Conservation (phyloP, 257 asterid species). For the Striga asiatica region DNA sequence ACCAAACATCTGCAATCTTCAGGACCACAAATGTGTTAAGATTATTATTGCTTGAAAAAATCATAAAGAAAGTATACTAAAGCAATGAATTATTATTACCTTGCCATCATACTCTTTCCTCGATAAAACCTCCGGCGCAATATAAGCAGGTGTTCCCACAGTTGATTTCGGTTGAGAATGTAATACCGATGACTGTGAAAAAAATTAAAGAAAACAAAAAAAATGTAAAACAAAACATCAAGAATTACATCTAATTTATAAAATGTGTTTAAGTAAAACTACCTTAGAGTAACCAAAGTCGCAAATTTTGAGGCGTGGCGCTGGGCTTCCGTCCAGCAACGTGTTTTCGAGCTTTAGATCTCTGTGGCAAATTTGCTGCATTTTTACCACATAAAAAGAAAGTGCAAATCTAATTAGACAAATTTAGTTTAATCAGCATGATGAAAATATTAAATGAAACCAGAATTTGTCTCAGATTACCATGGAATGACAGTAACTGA, state of each 20-base stretch:
- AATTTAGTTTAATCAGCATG: too few relatives aligned
- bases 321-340: slow-evolving; percentile 56
- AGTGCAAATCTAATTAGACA: too few relatives aligned
- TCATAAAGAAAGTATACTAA: too few relatives aligned
- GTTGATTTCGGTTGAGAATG: slow-evolving; percentile 98
- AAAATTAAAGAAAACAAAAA: neutral
- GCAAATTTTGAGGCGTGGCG: slow-evolving; percentile 63
- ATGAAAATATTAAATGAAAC: neutral
- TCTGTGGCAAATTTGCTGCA: slow-evolving; percentile 79
- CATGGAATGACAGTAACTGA: slow-evolving; percentile 72
- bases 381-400: too few relatives aligned
- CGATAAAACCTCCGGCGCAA: slow-evolving; percentile 79
- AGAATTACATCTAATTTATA: neutral
- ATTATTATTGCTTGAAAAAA: too few relatives aligned
- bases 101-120: slow-evolving; percentile 82
- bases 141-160: slow-evolving; percentile 84
- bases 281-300: slow-evolving; percentile 84
- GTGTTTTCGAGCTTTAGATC: slow-evolving; percentile 83
- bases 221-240: neutral
- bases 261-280: neutral
- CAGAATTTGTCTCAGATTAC: slow-evolving; percentile 16
- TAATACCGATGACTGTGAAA: slow-evolving; percentile 49
- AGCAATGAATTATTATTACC: too few relatives aligned
- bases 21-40: slow-evolving; percentile 1
- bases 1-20: slow-evolving; percentile 97